Base-by-base conservation (phyloP, 768 basidiomycete species). In the Rhodotorula paludigena region DNA sequence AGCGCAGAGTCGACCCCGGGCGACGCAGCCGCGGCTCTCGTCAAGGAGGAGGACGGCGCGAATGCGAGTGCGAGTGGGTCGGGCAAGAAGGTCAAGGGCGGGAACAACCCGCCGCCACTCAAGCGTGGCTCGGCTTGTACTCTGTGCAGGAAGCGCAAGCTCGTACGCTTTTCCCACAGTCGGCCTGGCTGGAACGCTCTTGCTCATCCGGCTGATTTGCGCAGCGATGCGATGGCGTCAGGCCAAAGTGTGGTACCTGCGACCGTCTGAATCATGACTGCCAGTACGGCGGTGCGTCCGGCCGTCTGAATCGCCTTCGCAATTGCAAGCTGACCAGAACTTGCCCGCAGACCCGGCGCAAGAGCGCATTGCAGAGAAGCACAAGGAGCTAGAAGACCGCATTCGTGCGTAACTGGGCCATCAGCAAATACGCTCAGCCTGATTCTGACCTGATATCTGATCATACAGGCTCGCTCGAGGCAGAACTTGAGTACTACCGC, bases 251-350 rank as follows among this genome's bases (percentile, higher is more conserved):
- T 45, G 64, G 42, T 5, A 72, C 67, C 10, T 72, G 71, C 38
- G 7, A 35, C n/a, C 44, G 71, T 33, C 48, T 72, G 28, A 63
- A 54, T n/a, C 71, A 72, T 41, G 67, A 69, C 1, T 72, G 71
- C n/a, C 32, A 38, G 5, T 72, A 66, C 28, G 71, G 66, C 23
- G 71, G 63, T 66, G 33, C 44, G 60, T 41, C 39, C 16, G 16
- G 2, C 28, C 8, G 9, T 44, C 25, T 41, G 5, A 16, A 6
- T 18, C 16, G 18, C 11, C 20, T 28, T 30, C 20, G 23, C 38
- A 11, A 38, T 7, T 11, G 2, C 42, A 8, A 12, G 14, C 39
- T 52, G 42, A n/a, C 39, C 25, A 33, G 23, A 12, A n/a, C 10
- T 16, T 30, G 2, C 32, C 21, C 11, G 32, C 59, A 64, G 69